Evolutionary conservation across 441 rosid genomes (phyloP), one percentile per base, ranked within the genome.

Genomic region (Populus hybrid): DNA sequence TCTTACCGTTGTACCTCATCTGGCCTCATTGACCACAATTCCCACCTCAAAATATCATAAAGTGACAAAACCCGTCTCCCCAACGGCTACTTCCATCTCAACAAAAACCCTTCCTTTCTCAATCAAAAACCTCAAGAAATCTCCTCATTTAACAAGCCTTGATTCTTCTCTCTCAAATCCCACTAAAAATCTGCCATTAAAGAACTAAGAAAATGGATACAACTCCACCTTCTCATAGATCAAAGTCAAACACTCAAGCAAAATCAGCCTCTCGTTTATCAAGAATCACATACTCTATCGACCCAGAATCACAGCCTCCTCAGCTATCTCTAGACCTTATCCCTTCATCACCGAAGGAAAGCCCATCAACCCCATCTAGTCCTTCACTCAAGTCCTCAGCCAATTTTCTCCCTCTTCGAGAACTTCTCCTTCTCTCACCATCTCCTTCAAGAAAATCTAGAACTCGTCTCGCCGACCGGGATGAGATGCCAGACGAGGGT

Each of bases 401-500:
- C 5, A 78, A 65, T 71, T 79, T 89, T 10, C 85, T 85, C 69
- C 89, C 95, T 32, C 84, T 90, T 1, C 92, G 79, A 6, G 94
- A 95, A 40, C 87, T 93, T 5, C 90, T 95, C 50, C 91, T 92
- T 67, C 88, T 90, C 42, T 94, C 99, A 38, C 93, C 98, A 34
- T 89, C 97, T 21, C 93, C 97, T 34, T 81, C 85, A 36, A 86
- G 89, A 78, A 86, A 84, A 77, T 88, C 97, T 3, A 87, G 92
- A 83, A 87, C 88, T 80, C 91, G 97, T 32, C 83, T 90, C 0
- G 81, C 89, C 0, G 94, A 90, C 59, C 86, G 91, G 68, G 84
- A 89, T 28, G 97, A 92, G 5, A 82, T 80, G 82, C 89, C 88
- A 1, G 89, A 84, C 77, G 97, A 87, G 67, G 85, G 78, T 30